Conservation (phyloP, 2,329 filamentous ascomycete genomes). For the Cordyceps cicadae region DNA sequence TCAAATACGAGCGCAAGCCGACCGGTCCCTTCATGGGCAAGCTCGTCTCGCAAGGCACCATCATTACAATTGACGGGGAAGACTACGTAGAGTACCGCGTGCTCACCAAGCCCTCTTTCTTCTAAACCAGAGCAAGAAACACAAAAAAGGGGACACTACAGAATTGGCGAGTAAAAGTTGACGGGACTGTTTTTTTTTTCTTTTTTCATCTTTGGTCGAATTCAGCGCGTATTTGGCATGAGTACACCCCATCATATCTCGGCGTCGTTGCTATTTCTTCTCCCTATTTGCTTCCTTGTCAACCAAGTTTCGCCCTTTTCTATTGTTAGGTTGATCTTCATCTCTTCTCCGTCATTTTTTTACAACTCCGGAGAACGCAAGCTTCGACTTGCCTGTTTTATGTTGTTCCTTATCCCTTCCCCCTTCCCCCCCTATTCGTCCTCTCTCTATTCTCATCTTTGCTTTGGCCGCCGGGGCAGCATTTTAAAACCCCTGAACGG, state of each 20-base stretch:
- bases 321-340: not conserved
- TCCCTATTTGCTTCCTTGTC: not conserved
- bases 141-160: not conserved
- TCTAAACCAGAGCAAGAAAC: slow-evolving; percentile 25
- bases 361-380: not conserved
- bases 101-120: slow-evolving; percentile 55
- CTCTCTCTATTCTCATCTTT: not conserved
- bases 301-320: not conserved
- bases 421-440: not conserved
- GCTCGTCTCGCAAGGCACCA: slow-evolving; percentile 52
- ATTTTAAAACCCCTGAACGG: not conserved
- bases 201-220: not conserved
- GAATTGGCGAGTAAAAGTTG: not conserved
- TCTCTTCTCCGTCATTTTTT: not conserved
- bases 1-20: slow-evolving; percentile 55
- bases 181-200: not conserved
- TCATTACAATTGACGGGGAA: slow-evolving; percentile 57
- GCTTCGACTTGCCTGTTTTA: not conserved
- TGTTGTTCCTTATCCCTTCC: not conserved
- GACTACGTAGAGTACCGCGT: slow-evolving; percentile 61
- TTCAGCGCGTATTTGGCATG: slow-evolving; percentile 3
- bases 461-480: not conserved
- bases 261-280: not conserved
- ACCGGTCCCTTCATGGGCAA: slow-evolving; percentile 55
- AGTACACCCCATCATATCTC: not conserved